Evolutionary conservation across 139 green algal species (phyloP).

Genomic region (Gonium pectorale): DNA sequence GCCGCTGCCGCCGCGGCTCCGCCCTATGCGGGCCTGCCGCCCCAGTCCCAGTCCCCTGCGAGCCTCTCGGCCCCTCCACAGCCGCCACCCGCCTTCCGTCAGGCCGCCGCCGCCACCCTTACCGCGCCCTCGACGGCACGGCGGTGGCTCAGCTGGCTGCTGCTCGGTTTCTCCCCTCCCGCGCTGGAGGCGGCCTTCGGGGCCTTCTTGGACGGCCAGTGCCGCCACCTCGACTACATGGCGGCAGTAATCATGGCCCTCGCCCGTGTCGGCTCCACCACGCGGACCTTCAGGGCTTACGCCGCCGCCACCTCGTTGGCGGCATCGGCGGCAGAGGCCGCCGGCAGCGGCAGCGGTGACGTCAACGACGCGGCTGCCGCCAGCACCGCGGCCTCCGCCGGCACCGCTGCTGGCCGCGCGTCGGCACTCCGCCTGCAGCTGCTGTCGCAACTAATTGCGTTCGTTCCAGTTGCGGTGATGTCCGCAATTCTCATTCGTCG

Average conservation of each 20-base stretch:
- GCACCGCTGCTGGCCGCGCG: too few species aligned
- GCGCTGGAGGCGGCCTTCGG: neutral
- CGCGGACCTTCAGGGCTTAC: neutral
- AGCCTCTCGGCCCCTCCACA: too few species aligned
- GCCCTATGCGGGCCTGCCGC: neutral
- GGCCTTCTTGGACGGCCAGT: neutral
- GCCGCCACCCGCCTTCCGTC: neutral
- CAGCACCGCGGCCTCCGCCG: neutral
- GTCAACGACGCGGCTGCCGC: neutral
- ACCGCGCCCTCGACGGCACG: neutral
- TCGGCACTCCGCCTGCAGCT: too few species aligned
- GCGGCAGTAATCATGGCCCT: neutral
- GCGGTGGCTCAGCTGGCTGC: neutral
- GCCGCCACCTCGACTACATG: neutral
- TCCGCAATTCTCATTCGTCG: too few species aligned
- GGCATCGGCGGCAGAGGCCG: neutral
- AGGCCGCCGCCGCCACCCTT: neutral
- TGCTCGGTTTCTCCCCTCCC: neutral
- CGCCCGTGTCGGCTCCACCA: neutral
- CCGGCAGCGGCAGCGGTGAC: neutral
- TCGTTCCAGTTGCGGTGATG: too few species aligned
- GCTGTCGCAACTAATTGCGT: too few species aligned
- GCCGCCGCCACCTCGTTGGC: neutral
- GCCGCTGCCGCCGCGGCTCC: neutral
- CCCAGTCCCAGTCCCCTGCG: too few species aligned